Conservation (phyloP, 164 flowering plant genomes). For the Echeveria elegans region DNA sequence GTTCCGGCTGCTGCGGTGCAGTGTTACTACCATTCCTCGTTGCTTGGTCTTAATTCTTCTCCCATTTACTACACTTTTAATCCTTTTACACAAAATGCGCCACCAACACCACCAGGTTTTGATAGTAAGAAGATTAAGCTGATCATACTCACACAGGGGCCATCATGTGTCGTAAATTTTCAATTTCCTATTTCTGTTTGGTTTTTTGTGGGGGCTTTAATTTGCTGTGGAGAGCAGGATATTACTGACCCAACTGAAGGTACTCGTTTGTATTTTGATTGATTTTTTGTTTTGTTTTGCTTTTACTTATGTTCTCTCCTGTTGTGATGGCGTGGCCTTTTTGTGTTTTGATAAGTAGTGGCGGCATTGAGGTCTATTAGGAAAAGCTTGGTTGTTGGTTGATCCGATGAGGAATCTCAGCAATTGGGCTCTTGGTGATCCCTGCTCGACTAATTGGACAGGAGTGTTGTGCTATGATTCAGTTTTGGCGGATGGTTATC, state of each 20-base stretch:
- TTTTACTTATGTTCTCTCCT: background rate
- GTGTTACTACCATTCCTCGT: background rate
- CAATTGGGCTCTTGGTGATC: slow-evolving; percentile 66
- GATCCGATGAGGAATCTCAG: slow-evolving; percentile 43
- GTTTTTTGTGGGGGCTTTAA: slow-evolving; percentile 10
- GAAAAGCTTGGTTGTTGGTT: slow-evolving; percentile 29
- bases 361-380: slow-evolving; percentile 41
- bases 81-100: background rate
- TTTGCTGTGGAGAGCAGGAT: slow-evolving; percentile 18
- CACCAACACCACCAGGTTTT: background rate
- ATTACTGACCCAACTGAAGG: slow-evolving; percentile 31
- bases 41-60: background rate
- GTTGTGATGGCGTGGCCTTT: background rate
- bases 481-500: slow-evolving; percentile 46
- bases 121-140: background rate
- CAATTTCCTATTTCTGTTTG: background rate
- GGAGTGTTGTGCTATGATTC: slow-evolving; percentile 63
- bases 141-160: background rate
- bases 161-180: too few species aligned
- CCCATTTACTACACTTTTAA: background rate
- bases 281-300: background rate
- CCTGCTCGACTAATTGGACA: slow-evolving; percentile 72
- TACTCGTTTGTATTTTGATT: slow-evolving; percentile 4
- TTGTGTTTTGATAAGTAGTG: slow-evolving; percentile 46
- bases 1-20: background rate